Evolutionary conservation across 768 basidiomycete species (phyloP).

Genomic region (Naganishia antarctica): DNA sequence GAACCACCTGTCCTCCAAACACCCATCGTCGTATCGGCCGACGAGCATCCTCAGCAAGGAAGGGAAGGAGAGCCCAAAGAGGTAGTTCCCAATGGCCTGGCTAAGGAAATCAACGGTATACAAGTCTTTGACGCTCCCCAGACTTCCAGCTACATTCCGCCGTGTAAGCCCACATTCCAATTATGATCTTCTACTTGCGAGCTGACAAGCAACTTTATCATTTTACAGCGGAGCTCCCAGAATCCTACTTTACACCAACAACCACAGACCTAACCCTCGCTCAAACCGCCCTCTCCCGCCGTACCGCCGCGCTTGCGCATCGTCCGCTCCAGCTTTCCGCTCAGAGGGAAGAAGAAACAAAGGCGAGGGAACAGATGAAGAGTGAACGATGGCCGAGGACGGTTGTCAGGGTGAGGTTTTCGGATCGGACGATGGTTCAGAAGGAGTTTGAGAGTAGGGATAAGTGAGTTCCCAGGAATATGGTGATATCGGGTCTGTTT

Average conservation of each 20-base stretch:
- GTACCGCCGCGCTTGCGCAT: constrained; percentile 42
- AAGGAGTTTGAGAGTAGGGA: constrained; percentile 40
- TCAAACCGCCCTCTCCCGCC: constrained; percentile 38
- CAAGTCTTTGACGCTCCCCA: constrained; percentile 24
- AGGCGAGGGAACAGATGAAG: constrained; percentile 37
- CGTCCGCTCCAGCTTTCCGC: constrained; percentile 41
- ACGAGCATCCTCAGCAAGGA: too few species aligned
- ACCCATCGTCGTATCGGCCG: not conserved
- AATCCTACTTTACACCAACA: constrained; percentile 43
- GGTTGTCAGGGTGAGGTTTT: constrained; percentile 44
- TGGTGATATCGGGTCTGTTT: too few species aligned
- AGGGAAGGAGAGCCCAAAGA: not conserved
- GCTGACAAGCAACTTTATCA: not conserved
- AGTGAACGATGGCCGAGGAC: constrained; percentile 47
- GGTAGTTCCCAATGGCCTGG: too few species aligned
- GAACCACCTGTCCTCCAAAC: not conserved
- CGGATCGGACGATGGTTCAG: constrained; percentile 47
- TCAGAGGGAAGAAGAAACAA: constrained; percentile 41
- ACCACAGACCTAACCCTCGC: constrained; percentile 40
- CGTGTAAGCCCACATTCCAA: not conserved
- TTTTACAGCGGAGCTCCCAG: constrained; percentile 34
- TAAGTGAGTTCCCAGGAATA: not conserved
- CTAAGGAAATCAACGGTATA: not conserved
- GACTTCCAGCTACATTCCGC: constrained; percentile 15
- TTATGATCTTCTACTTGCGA: not conserved